Base-by-base conservation (phyloP, 148 eudicot species). In the Chenopodium quinoa region DNA sequence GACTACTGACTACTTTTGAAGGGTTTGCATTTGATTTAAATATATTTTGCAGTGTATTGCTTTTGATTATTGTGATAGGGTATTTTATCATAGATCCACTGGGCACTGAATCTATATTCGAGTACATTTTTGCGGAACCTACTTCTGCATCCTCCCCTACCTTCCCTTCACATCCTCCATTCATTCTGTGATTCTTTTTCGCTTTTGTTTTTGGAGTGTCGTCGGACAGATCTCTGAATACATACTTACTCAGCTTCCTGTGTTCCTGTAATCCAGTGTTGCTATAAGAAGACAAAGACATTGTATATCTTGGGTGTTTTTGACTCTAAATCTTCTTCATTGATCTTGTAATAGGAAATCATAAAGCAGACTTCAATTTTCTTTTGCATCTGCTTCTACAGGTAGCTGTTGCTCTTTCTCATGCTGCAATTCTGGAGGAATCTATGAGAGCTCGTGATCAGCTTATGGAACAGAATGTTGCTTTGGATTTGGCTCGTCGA, bases 381-480 rank as follows among this genome's bases (percentile, higher is more conserved):
- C n/a, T 75, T 32, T 23, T 34, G 70, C 16, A 34, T 52, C 81
- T 29, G 46, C 17, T 60, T 19, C 19, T 48, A 34, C 86, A 93
- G 97, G 97, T 93, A 48, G 97, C 97, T 71, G 97, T 93, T 66
- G 97, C 97, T 82, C 97, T 93, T 82, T 93, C 95, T 84, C 95
- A 92, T 87, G 95, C 95, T 82, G 93, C 93, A 11, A 92, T 89
- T 86, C 81, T 93, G 72, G 95, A 93, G 89, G 97, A 93, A 83
- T 93, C 97, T 34, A 90, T 88, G 90, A 83, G 90, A 44, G 92
- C 93, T 25, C 93, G 92, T 37, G 93, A 91, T 81, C 97, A 89
- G 83, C 93, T 93, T 13, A 90, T 89, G 86, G 95, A 89, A 79
- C 97, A 93, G 78, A 93, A 92, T 86, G 82, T 89, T 70, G 93